Evolutionary conservation across 345 rosid species (phyloP).

Genomic region (Eucalyptus cloeziana): DNA sequence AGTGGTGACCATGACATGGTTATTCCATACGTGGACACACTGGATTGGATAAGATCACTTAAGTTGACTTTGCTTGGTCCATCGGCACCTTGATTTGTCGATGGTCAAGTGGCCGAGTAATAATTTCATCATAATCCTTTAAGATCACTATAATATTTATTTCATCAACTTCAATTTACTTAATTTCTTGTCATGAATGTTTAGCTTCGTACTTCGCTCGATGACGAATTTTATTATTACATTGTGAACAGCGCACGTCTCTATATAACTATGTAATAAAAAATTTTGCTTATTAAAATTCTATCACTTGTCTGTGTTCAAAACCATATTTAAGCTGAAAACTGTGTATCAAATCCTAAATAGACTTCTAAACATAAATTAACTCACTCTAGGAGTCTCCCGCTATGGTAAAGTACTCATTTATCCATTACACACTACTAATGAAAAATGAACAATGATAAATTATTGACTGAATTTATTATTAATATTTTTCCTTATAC

Average conservation of each 20-base stretch:
- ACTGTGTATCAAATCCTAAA: too few relatives aligned
- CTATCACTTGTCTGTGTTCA: background rate
- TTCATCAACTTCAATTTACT: background rate
- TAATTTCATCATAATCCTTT: background rate
- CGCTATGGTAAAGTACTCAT: too few relatives aligned
- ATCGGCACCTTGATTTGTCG: constrained; percentile 7
- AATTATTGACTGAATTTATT: background rate
- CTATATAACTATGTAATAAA: background rate
- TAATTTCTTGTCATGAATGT: background rate
- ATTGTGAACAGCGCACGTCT: background rate
- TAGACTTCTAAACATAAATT: too few relatives aligned
- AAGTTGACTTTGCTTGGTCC: background rate
- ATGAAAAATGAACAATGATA: too few relatives aligned
- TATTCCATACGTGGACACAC: constrained; percentile 4
- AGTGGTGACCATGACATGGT: constrained; percentile 18
- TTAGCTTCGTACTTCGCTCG: background rate
- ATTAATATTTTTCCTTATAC: background rate
- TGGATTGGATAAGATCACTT: constrained; percentile 10
- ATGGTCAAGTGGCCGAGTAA: constrained; percentile 9
- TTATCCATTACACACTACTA: too few relatives aligned
- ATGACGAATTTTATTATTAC: background rate
- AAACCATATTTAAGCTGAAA: too few relatives aligned
- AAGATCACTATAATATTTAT: background rate
- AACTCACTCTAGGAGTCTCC: too few relatives aligned
- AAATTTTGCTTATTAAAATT: background rate